A percentile compares a stretch with the other conserved stretches of the same genome.
These are phyloP conservation scores for Coemansia sp. DNA, from an alignment of 192 early-diverging fungal genomes.

Conservation along the genomic window DNA sequence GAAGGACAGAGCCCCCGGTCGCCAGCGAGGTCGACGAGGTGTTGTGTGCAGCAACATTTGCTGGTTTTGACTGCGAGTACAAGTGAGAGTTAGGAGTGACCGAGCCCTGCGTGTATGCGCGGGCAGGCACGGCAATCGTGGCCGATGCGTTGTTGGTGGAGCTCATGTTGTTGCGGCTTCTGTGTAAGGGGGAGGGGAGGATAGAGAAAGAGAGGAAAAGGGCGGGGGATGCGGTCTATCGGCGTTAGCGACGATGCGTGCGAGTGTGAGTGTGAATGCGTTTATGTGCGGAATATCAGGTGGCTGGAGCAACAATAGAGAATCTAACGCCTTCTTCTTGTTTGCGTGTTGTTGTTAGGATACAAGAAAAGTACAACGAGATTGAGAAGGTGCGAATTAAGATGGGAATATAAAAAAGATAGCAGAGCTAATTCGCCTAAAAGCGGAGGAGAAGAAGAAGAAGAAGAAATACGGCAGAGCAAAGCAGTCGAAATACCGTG, in stretches of 20 bases:
- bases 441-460: background rate
- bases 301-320: constrained; percentile 1
- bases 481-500: constrained; percentile 1
- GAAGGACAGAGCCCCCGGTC: background rate
- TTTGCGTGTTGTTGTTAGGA: background rate
- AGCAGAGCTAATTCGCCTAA: background rate
- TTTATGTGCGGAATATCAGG: constrained; percentile 4
- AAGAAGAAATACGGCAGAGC: background rate
- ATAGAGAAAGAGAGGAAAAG: background rate
- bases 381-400: background rate
- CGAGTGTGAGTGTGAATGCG: background rate
- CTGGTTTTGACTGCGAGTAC: constrained; percentile 24
- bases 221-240: constrained; percentile 3
- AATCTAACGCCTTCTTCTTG: background rate
- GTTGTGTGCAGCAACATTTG: constrained; percentile 1
- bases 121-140: constrained; percentile 42
- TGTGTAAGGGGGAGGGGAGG: background rate
- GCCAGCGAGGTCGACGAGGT: constrained; percentile 17
- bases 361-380: constrained; percentile 5
- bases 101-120: constrained; percentile 43
- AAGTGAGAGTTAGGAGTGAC: constrained; percentile 20
- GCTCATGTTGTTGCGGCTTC: constrained; percentile 15
- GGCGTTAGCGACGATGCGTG: background rate
- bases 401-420: constrained; percentile 3
- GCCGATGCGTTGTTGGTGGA: constrained; percentile 11